Base-by-base conservation (phyloP, 2,329 filamentous ascomycete species). In the Trichoderma gracile region DNA sequence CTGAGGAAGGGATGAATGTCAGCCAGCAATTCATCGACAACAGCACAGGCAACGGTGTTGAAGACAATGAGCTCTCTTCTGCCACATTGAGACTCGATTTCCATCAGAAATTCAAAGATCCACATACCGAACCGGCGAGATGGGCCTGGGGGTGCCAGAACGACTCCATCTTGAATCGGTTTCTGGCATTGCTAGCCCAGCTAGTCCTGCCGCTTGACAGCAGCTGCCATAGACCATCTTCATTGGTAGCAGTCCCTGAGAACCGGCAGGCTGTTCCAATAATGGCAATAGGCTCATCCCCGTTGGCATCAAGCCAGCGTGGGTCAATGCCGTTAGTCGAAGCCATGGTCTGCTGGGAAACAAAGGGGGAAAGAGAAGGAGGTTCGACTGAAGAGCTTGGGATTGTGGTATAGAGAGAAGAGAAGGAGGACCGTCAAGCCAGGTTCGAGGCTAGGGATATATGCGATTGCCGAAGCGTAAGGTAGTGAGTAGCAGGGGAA, bases 241-340 rank as follows among this genome's bases (percentile, higher is more conserved):
- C 73, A 12, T 72, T 71, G 15, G 65, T 73, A 1, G 74, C 70
- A 47, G 68, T 69, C 3, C 78, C 77, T 5, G 78, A 75, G 33
- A 79, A 78, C 12, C 77, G 74, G 67, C 77, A 80, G 5, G 71
- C 76, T n/a, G 54, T 75, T 57, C 78, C 78, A 56, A 81, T 70
- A 33, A 80, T 73, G n/a, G 78, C 79, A 63, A 80, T 79, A 23
- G 78, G 77, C 59, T 78, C 76, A 2, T 17, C 56, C 12, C 55
- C 63, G 49, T 58, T 54, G 50, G 55, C 56, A 54, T 65, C 63
- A 4, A 65, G 56, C 63, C 47, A 60, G 12, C 42, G 56, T n/a
- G 63, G 21, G 19, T 60, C 52, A 3, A 52, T 33, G 21, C 25
- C 30, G 27, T 64, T 21, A 19, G 53, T 33, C 25, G 52, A 49